Base-by-base conservation (phyloP, 2,329 filamentous ascomycete species). In the Scedosporium minutisporum region DNA sequence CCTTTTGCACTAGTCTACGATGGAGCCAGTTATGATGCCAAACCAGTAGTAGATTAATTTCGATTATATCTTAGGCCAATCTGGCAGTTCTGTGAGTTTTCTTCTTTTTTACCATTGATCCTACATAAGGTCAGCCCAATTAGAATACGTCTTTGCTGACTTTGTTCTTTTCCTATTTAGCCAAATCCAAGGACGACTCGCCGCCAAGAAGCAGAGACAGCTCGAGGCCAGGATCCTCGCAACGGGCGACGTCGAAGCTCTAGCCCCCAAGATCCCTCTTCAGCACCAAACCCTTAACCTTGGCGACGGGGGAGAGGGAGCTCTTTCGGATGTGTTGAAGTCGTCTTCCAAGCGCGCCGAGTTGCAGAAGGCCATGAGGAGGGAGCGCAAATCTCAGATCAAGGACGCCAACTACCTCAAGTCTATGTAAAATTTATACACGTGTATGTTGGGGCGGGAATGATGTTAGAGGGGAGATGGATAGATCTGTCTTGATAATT, bases 391-490 rank as follows among this genome's bases (percentile, higher is more conserved):
- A 76, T 84, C 83, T 64, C 84, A 82, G 75, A 95, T 95, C 71
- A 93, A 93, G 84, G 90, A 95, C 80, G 77, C 76, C 72, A 95
- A 95, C 77, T 95, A 92, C 82, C 83, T 95, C 76, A 90, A 88
- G 82, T 84, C 86, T 53, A 91, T 93, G 88, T 86, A 80, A 77
- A 67, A 25, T 18, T 5, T 21, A 16, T 58, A 33, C 57, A 21
- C 21, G 12, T 7, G n/a, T 51, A 12, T 29, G 14, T 41, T 25
- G 59, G 42, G 42, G 44, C 44, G 44, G 27, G 42, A 60, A 48
- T 9, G 12, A 27, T 60, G 23, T 25, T 46, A 25, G 23, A 16
- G 21, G 23, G 53, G 18, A 18, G 16, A 33, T 33, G 55, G 55
- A 23, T 38, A 18, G 55, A 38, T 27, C 21, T 38, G 55, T 38